Evolutionary conservation across 306 rosid species (phyloP).

Genomic region (Pyrus betulifolia): DNA sequence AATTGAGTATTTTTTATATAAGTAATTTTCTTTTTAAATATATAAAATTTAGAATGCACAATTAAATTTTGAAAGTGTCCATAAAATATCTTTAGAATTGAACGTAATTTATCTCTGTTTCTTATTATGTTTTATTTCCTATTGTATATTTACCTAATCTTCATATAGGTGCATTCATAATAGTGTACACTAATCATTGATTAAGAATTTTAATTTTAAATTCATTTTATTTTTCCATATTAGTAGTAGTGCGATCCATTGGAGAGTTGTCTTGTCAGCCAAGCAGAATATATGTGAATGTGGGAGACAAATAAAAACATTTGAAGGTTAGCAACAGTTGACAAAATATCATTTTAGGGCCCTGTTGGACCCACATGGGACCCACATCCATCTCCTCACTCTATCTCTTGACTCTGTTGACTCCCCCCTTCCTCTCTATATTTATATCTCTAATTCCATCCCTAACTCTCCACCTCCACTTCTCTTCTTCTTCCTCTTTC

Average conservation of each 20-base stretch:
- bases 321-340: slow-evolving; percentile 57
- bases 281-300: slow-evolving; percentile 8
- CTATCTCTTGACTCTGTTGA: neutral
- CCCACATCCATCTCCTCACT: neutral
- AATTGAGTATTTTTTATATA: too few relatives aligned
- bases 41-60: too few relatives aligned
- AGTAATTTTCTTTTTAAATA: too few relatives aligned
- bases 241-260: slow-evolving; percentile 19
- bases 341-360: slow-evolving; percentile 48
- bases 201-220: neutral
- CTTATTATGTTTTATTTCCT: too few relatives aligned
- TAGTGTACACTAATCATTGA: too few relatives aligned
- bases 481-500: neutral
- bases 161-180: too few relatives aligned
- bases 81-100: too few relatives aligned
- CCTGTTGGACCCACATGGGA: slow-evolving; percentile 14
- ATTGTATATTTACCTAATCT: too few relatives aligned
- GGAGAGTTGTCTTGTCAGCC: slow-evolving; percentile 43
- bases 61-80: too few relatives aligned
- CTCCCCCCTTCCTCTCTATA: slow-evolving; percentile 13
- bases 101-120: too few relatives aligned
- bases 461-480: slow-evolving; percentile 33
- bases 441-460: slow-evolving; percentile 34
- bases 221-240: neutral
- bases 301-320: slow-evolving; percentile 82